phyloP scores from a whole-genome alignment of 768 basidiomycete species.

The Boletus rex-veris region DNA sequence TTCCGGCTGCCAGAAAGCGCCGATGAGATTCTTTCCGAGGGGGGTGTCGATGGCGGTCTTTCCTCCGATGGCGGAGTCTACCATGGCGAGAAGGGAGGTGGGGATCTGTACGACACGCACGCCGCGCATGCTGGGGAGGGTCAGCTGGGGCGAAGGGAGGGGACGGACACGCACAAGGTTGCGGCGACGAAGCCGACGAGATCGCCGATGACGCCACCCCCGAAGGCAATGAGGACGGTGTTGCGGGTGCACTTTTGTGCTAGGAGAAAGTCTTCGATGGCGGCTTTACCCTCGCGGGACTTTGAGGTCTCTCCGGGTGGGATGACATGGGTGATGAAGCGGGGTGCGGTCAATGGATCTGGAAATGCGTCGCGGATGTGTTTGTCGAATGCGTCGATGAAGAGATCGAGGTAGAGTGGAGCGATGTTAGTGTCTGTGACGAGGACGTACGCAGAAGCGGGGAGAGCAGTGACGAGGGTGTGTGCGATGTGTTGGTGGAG shows the following conservation, averaged over 20 bases:
- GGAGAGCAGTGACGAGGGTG: constrained; percentile 66
- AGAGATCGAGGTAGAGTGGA: constrained; percentile 65
- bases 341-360: constrained; percentile 36
- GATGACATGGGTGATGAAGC: constrained; percentile 78
- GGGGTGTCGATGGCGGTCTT: constrained; percentile 99
- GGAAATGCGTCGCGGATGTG: constrained; percentile 28
- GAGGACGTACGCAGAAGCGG: constrained; percentile 85
- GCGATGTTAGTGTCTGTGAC: constrained; percentile 93
- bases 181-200: constrained; percentile 95
- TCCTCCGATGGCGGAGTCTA: constrained; percentile 95
- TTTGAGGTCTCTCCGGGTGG: constrained; percentile 93
- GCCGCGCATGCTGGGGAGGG: constrained; percentile 83
- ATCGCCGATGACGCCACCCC: constrained; percentile 97
- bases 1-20: constrained; percentile 97
- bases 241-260: constrained; percentile 87
- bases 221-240: constrained; percentile 88
- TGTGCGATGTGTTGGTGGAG: constrained; percentile 79
- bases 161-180: constrained; percentile 68
- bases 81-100: constrained; percentile 96
- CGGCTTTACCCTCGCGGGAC: constrained; percentile 85
- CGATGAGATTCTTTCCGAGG: constrained; percentile 97
- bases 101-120: constrained; percentile 95
- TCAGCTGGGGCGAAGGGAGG: background rate
- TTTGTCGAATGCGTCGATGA: constrained; percentile 61
- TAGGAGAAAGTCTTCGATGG: constrained; percentile 91